Evolutionary conservation across 2,329 filamentous ascomycete genomes (phyloP).

Genomic region (Xylaria sp.): DNA sequence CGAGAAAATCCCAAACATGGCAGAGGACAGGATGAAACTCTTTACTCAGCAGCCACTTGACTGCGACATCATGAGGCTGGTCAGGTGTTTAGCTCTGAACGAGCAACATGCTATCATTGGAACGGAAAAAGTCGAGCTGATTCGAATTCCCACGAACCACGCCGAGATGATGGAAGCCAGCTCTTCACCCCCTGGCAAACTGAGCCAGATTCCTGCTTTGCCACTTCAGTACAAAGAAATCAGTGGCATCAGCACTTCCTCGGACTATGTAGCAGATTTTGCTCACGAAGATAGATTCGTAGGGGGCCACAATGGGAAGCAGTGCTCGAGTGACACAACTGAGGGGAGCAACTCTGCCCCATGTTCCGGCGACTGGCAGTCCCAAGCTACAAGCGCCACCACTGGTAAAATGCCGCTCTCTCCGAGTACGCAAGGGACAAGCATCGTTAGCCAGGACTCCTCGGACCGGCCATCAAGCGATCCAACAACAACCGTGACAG

Average conservation of each 20-base stretch:
- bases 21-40: slow-evolving; percentile 51
- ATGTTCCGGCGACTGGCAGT: slow-evolving; percentile 68
- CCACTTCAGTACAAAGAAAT: slow-evolving; percentile 54
- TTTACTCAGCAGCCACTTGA: slow-evolving; percentile 57
- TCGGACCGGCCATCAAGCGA: slow-evolving; percentile 60
- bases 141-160: slow-evolving; percentile 42
- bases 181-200: slow-evolving; percentile 42
- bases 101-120: slow-evolving; percentile 39
- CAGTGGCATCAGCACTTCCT: slow-evolving; percentile 57
- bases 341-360: slow-evolving; percentile 67
- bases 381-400: slow-evolving; percentile 70
- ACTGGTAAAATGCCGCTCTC: slow-evolving; percentile 72
- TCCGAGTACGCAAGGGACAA: slow-evolving; percentile 72
- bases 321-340: slow-evolving; percentile 70
- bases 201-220: slow-evolving; percentile 49
- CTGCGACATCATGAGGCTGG: slow-evolving; percentile 50
- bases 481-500: slow-evolving; percentile 54
- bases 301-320: slow-evolving; percentile 55
- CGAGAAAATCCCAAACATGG: slow-evolving; percentile 67
- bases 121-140: slow-evolving; percentile 36
- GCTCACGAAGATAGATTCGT: slow-evolving; percentile 50
- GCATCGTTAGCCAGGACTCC: slow-evolving; percentile 70
- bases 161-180: slow-evolving; percentile 44
- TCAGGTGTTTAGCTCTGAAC: slow-evolving; percentile 54
- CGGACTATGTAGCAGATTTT: slow-evolving; percentile 60